Percentiles rank a stretch among this genome's conserved stretches.
phyloP scores from a whole-genome alignment of 2,329 filamentous ascomycete genomes.

The Hypoxylon sp. region DNA sequence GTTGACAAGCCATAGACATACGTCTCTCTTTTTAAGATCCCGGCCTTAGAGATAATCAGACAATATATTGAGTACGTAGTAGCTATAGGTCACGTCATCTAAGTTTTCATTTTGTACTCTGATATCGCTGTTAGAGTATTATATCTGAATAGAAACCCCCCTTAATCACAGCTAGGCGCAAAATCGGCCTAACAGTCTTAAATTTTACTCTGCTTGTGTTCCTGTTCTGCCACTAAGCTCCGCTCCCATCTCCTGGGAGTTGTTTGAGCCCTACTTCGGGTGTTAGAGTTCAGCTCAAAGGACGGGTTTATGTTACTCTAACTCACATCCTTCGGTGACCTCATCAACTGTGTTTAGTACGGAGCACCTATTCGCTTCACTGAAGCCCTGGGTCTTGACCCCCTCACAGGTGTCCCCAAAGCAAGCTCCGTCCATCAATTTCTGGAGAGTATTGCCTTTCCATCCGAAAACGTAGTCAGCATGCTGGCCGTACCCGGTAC shows the following conservation, averaged over 20 bases:
- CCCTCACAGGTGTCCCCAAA: conserved; percentile 48
- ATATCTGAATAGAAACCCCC: too few relatives aligned
- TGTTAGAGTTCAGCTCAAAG: conserved; percentile 7
- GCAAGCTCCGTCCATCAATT: conserved; percentile 48
- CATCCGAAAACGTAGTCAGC: conserved; percentile 50
- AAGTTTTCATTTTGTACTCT: not conserved
- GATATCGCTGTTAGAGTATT: not conserved
- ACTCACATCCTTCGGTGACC: conserved; percentile 50
- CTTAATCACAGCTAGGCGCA: not conserved
- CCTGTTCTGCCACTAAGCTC: conserved; percentile 15
- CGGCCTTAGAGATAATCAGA: too few relatives aligned
- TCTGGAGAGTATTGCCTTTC: conserved; percentile 47
- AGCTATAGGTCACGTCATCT: not conserved
- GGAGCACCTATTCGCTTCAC: conserved; percentile 42
- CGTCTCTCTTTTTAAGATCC: too few relatives aligned
- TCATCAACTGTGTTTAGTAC: conserved; percentile 49
- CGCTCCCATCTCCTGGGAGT: conserved; percentile 41
- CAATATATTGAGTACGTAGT: too few relatives aligned
- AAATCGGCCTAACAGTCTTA: too few relatives aligned
- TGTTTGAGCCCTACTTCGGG: conserved; percentile 33
- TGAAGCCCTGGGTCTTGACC: conserved; percentile 44
- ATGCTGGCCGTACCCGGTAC: conserved; percentile 48
- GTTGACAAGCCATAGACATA: too few relatives aligned
- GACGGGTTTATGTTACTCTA: not conserved
- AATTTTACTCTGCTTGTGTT: not conserved